phyloP scores from a whole-genome alignment of 2,329 filamentous ascomycete genomes.

The Aureobasidium zeae region DNA sequence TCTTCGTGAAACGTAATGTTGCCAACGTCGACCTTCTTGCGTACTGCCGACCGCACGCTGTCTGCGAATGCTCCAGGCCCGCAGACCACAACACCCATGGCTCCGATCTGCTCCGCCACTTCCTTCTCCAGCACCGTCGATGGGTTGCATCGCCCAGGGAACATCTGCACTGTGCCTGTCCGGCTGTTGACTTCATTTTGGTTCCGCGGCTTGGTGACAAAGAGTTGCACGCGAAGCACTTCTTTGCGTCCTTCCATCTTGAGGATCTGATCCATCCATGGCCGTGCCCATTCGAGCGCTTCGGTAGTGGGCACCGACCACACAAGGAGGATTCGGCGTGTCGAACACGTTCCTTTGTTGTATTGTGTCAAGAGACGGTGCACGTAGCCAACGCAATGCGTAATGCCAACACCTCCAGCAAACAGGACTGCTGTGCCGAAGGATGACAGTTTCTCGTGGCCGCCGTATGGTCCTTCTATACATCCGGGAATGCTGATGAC shows the following conservation, averaged over 20 bases:
- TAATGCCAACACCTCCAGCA: conserved; percentile 72
- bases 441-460: conserved; percentile 59
- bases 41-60: conserved; percentile 47
- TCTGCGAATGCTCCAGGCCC: conserved; percentile 55
- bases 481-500: conserved; percentile 55
- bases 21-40: conserved; percentile 43
- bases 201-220: conserved; percentile 51
- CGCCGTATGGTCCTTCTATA: conserved; percentile 69
- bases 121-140: conserved; percentile 49
- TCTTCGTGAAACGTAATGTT: conserved; percentile 56
- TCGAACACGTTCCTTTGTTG: conserved; percentile 58
- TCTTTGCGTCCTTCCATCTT: conserved; percentile 50
- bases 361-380: conserved; percentile 62
- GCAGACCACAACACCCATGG: conserved; percentile 53
- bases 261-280: conserved; percentile 58
- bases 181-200: conserved; percentile 45
- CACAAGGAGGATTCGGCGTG: conserved; percentile 62
- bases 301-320: conserved; percentile 71
- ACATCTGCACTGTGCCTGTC: conserved; percentile 53
- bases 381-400: conserved; percentile 67
- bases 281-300: conserved; percentile 52
- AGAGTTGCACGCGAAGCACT: conserved; percentile 51
- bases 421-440: conserved; percentile 74
- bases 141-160: conserved; percentile 49
- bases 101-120: conserved; percentile 46